Base-by-base conservation (phyloP, 768 basidiomycete species). In the Tylopilus rubrobrunneus region DNA sequence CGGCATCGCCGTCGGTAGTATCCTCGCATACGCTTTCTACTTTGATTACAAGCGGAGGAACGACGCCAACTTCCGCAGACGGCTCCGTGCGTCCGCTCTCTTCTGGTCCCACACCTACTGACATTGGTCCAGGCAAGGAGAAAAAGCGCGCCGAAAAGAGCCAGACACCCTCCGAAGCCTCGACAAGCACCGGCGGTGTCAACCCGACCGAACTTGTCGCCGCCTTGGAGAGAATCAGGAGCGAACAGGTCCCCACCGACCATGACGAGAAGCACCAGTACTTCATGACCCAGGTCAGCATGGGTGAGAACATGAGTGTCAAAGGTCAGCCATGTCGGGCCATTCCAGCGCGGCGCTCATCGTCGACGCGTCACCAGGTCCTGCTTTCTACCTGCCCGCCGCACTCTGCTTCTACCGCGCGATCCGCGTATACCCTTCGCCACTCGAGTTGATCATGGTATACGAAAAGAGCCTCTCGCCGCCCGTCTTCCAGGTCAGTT, bases 31-130 rank as follows among this genome's bases (percentile, higher is more conserved):
- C 70, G 92, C 89, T 29, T 79, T 83, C 50, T 98, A 93, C 74
- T 99, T 98, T 65, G 97, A 99, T 78, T 86, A 96, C 76, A 90
- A 82, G 76, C 86, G 97, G 48, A 82, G 95, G 65, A 91, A 89
- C 67, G 92, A 97, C 67, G 71, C 76, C 41, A 78, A 80, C 15
- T 99, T 99, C 80, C 84, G 97, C 68, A 92, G 84, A 74, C 85
- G 83, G 67, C 80, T 98, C 53, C 84, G 94, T 89, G 72, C 61
- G 91, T 46, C 57, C 49, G 29, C 44, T 53, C 23, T 50, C 42
- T 45, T 44, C n/a, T 34, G 4, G 2, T 42, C 5, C 21, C 8
- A 10, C 15, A 31, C 42, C 37, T 17, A 19, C 1, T 8, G 5
- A 28, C n/a, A 48, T 45, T 42, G 34, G 52, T 59, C 57, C 49